Evolutionary conservation across 495 filamentous ascomycete species (phyloP).

Genomic region (Corynascus novoguineensis): DNA sequence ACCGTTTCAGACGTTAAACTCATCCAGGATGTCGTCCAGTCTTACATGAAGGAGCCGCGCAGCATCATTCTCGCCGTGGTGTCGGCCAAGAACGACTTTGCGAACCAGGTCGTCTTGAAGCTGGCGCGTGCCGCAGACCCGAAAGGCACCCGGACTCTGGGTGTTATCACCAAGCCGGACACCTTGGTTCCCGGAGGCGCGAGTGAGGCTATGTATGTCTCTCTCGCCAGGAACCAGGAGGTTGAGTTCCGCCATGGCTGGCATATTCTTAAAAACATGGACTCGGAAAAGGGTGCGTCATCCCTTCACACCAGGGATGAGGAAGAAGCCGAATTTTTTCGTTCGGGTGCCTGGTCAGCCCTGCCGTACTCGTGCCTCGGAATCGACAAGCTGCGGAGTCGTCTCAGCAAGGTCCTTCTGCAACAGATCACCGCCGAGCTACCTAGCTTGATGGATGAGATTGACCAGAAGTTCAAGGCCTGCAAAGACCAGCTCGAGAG

Average conservation of each 20-base stretch:
- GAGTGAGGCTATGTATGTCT: conserved; percentile 48
- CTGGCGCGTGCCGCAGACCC: conserved; percentile 69
- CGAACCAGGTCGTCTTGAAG: conserved; percentile 60
- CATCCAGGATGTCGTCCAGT: conserved; percentile 48
- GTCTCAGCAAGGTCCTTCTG: conserved; percentile 54
- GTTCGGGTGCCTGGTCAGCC: conserved; percentile 37
- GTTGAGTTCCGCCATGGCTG: conserved; percentile 60
- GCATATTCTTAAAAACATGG: conserved; percentile 64
- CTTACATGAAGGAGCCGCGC: conserved; percentile 55
- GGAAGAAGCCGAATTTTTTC: conserved; percentile 42
- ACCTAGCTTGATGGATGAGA: conserved; percentile 54
- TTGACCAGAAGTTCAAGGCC: conserved; percentile 36
- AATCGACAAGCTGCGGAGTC: conserved; percentile 42
- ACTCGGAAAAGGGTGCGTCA: conserved; percentile 42
- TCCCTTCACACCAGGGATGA: conserved; percentile 36
- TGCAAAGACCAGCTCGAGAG: conserved; percentile 34
- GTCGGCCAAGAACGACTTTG: conserved; percentile 59
- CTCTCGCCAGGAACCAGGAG: conserved; percentile 56
- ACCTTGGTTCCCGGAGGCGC: conserved; percentile 43
- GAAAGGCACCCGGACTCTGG: conserved; percentile 69
- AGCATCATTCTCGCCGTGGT: conserved; percentile 63
- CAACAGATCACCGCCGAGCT: conserved; percentile 53
- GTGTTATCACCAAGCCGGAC: conserved; percentile 85
- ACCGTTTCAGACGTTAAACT: conserved; percentile 44
- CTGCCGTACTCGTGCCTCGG: conserved; percentile 34